phyloP scores from a whole-genome alignment of 2,329 filamentous ascomycete species.

The Myriosclerotinia duriaeana region DNA sequence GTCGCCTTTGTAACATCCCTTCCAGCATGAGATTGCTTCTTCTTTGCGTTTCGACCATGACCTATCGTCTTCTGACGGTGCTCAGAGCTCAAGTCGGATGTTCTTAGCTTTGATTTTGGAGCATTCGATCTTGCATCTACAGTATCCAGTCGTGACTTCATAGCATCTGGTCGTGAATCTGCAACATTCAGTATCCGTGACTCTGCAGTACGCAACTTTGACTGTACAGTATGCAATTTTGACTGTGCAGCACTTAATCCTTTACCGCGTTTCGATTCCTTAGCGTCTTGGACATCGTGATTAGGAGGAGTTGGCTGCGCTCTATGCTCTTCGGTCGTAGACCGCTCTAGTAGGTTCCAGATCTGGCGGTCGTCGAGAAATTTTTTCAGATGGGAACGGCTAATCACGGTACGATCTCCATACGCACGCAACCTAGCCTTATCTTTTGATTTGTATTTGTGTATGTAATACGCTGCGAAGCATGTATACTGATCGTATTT shows the following conservation, averaged over 20 bases:
- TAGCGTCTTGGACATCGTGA: not conserved
- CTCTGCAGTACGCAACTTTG: too few relatives aligned
- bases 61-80: too few relatives aligned
- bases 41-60: not conserved
- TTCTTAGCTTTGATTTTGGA: not conserved
- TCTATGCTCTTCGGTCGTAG: too few relatives aligned
- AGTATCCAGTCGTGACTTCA: too few relatives aligned
- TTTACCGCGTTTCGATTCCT: not conserved
- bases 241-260: not conserved
- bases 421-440: too few relatives aligned
- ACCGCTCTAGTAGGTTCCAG: too few relatives aligned
- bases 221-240: not conserved
- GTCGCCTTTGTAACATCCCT: not conserved
- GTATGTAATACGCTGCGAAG: constrained; percentile 10
- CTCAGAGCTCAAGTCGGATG: too few relatives aligned
- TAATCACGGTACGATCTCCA: not conserved
- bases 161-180: not conserved
- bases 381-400: not conserved
- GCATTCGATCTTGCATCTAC: too few relatives aligned
- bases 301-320: not conserved
- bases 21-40: not conserved
- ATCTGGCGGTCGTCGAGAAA: not conserved
- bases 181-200: too few relatives aligned
- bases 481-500: constrained; percentile 3
- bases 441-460: not conserved